These are phyloP conservation scores for Didymella sp. DNA, from an alignment of 2,329 filamentous ascomycete species.

Conservation along the genomic window DNA sequence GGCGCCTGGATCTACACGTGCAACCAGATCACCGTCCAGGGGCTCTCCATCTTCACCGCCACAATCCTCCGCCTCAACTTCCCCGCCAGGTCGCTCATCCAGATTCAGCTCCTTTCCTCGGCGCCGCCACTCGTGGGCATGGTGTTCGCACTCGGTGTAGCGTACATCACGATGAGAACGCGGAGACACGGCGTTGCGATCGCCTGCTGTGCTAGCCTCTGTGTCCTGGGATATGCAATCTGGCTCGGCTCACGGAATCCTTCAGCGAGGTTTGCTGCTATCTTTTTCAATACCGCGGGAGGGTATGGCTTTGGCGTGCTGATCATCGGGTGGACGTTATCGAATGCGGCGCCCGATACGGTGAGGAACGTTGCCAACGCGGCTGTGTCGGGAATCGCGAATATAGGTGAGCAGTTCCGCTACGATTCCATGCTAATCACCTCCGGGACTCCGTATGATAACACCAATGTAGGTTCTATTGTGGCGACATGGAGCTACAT, in stretches of 20 bases:
- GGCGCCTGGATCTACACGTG: constrained; percentile 6
- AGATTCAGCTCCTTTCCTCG: neutral
- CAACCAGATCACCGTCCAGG: constrained; percentile 5
- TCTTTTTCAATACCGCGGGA: neutral
- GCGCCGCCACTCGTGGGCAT: constrained; percentile 1
- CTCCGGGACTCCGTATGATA: too few relatives aligned
- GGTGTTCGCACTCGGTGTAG: neutral
- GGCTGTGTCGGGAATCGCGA: neutral
- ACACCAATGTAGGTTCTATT: neutral
- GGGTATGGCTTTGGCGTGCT: neutral
- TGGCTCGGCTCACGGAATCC: neutral
- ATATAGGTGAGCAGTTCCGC: neutral
- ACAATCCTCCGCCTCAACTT: constrained; percentile 2
- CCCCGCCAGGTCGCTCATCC: neutral
- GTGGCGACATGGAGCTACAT: constrained; percentile 5
- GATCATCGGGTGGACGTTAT: neutral
- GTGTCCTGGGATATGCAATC: neutral
- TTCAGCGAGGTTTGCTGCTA: neutral
- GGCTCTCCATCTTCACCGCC: constrained; percentile 1
- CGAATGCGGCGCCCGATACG: constrained; percentile 1
- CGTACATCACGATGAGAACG: constrained; percentile 5
- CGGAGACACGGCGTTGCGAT: constrained; percentile 1
- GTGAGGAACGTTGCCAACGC: constrained; percentile 2
- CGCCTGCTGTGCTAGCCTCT: neutral
- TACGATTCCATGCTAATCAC: too few relatives aligned